Conservation (phyloP, 2,329 filamentous ascomycete species). For the Diaporthe sp. region DNA sequence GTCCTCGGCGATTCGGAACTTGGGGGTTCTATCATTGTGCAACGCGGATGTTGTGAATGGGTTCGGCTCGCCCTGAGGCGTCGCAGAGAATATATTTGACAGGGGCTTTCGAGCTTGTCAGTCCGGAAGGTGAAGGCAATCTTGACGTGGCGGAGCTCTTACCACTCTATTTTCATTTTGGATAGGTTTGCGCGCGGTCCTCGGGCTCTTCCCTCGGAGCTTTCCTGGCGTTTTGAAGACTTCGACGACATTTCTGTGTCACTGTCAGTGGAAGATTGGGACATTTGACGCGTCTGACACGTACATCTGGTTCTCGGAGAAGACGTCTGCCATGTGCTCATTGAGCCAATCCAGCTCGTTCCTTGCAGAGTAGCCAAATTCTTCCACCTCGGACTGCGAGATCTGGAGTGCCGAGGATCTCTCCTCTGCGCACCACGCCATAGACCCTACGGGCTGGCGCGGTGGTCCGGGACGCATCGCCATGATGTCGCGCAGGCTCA, state of each 20-base stretch:
- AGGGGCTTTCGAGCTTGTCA: conserved; percentile 64
- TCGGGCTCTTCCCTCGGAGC: conserved; percentile 83
- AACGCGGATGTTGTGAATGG: conserved; percentile 64
- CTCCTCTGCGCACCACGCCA: conserved; percentile 88
- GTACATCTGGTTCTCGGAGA: conserved; percentile 88
- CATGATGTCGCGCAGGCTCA: conserved; percentile 43
- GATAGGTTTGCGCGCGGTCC: conserved; percentile 74
- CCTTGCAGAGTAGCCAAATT: conserved; percentile 90
- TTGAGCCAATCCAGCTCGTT: conserved; percentile 99
- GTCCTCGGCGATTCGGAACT: conserved; percentile 72
- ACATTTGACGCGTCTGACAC: conserved; percentile 50
- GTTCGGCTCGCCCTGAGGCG: conserved; percentile 65
- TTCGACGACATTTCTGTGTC: conserved; percentile 84
- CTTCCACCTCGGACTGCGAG: conserved; percentile 85
- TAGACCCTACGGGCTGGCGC: conserved; percentile 80
- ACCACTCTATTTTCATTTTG: conserved; percentile 73
- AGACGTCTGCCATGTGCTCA: conserved; percentile 97
- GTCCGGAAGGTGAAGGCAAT: conserved; percentile 26
- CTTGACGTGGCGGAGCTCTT: conserved; percentile 48
- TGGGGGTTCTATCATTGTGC: conserved; percentile 66
- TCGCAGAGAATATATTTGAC: conserved; percentile 69
- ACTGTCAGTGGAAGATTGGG: conserved; percentile 11
- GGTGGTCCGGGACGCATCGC: conserved; percentile 63
- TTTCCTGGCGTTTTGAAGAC: conserved; percentile 96
- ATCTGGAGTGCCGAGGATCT: conserved; percentile 82